A percentile compares a stretch with the other conserved stretches of the same genome.
These are phyloP conservation scores for Neonectria coccinea DNA, from an alignment of 2,329 filamentous ascomycete genomes.

Conservation along the genomic window DNA sequence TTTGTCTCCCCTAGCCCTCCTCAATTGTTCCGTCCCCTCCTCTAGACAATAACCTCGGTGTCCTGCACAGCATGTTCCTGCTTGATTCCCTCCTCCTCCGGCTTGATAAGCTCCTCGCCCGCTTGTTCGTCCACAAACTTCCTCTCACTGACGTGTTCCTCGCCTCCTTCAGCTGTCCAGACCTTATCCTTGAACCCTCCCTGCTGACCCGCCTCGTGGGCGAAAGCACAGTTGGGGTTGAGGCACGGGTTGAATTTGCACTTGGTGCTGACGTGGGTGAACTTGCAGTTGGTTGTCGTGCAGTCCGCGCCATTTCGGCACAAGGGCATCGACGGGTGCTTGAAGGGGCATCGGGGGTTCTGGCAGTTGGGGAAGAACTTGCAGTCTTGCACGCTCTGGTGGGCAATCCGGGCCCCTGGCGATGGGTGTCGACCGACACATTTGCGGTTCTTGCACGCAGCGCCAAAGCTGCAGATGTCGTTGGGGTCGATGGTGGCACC, in stretches of 20 bases:
- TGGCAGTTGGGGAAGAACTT: conserved; percentile 93
- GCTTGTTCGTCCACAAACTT: conserved; percentile 82
- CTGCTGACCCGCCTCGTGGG: conserved; percentile 91
- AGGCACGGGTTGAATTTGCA: conserved; percentile 94
- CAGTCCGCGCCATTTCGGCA: conserved; percentile 95
- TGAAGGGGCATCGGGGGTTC: conserved; percentile 88
- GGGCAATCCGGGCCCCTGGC: conserved; percentile 81
- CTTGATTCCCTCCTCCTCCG: conserved; percentile 57
- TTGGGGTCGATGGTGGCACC: conserved; percentile 81
- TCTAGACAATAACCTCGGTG: conserved; percentile 53
- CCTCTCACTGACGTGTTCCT: conserved; percentile 84
- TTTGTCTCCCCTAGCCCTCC: conserved; percentile 30
- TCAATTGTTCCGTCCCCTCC: conserved; percentile 26
- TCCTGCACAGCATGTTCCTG: conserved; percentile 55
- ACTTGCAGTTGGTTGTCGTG: conserved; percentile 84
- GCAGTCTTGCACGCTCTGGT: conserved; percentile 88
- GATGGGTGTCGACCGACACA: conserved; percentile 93
- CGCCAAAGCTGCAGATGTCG: conserved; percentile 86
- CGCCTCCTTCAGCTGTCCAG: conserved; percentile 75
- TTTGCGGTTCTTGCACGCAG: conserved; percentile 95
- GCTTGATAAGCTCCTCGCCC: conserved; percentile 79
- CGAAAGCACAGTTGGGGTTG: conserved; percentile 88
- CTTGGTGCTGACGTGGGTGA: conserved; percentile 84
- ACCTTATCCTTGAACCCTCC: conserved; percentile 89
- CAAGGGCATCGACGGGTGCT: conserved; percentile 85